A percentile compares a stretch with the other conserved stretches of the same genome.
Evolutionary conservation across 31 red algal species (phyloP).

Genomic region (Pterothamnion heteromorphum): DNA sequence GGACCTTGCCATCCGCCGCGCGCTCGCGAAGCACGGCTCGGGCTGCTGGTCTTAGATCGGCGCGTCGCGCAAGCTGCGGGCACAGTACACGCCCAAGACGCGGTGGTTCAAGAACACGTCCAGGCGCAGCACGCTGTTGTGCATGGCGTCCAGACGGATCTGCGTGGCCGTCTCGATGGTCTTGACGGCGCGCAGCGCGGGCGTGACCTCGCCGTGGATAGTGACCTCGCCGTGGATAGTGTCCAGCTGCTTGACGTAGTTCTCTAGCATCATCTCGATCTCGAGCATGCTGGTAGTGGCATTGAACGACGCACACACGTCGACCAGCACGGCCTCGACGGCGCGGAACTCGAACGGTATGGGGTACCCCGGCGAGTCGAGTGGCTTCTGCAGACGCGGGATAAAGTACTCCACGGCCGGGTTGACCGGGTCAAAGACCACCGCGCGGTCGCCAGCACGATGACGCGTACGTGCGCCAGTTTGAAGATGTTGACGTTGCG

Average conservation of each 20-base stretch:
- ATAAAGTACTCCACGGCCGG: conserved; percentile 82
- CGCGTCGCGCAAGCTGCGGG: no score
- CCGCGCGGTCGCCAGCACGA: conserved; percentile 72
- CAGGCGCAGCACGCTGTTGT: conserved; percentile 89
- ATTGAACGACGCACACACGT: conserved; percentile 71
- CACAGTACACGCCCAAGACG: conserved; percentile 75
- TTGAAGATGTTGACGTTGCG: conserved; percentile 78
- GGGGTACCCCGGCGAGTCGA: conserved; percentile 53
- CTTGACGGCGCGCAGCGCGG: conserved; percentile 76
- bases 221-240: no score
- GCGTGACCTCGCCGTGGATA: conserved; percentile 67
- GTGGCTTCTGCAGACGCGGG: conserved; percentile 64
- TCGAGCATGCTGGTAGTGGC: conserved; percentile 61
- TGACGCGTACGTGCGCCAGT: conserved; percentile 77
- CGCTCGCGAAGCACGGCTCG: no score
- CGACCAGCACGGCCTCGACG: conserved; percentile 83
- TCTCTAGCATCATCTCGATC: conserved; percentile 96
- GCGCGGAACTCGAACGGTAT: conserved; percentile 97
- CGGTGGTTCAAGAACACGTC: conserved; percentile 91
- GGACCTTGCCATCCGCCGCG: no score
- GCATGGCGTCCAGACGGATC: conserved; percentile 94
- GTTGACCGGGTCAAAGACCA: conserved; percentile 85
- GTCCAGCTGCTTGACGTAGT: conserved; percentile 89
- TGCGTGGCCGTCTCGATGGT: conserved; percentile 92
- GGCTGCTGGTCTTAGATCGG: no score